Conservation (phyloP, 805 yeast species). For the Kazachstania viticola region DNA sequence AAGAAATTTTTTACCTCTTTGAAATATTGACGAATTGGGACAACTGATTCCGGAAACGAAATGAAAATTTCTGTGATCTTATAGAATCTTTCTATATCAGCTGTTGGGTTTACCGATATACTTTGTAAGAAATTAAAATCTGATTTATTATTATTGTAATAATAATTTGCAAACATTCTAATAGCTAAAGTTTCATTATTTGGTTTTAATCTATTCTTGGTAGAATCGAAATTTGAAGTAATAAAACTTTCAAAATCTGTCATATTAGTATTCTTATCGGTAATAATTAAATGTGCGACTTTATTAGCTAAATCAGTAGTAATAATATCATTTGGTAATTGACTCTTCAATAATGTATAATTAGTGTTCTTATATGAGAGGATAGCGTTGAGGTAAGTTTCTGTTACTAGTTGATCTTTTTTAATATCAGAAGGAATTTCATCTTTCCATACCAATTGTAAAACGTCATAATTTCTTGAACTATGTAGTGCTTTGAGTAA, state of each 20-base stretch:
- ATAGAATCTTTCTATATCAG: slow-evolving; percentile 7
- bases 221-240: slow-evolving; percentile 5
- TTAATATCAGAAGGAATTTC: slow-evolving; percentile 17
- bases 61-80: slow-evolving; percentile 14
- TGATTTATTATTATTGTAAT: slow-evolving; percentile 4
- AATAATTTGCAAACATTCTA: slow-evolving; percentile 16
- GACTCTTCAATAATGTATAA: slow-evolving; percentile 6
- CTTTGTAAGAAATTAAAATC: slow-evolving; percentile 15
- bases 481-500: slow-evolving; percentile 13
- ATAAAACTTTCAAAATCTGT: slow-evolving; percentile 11
- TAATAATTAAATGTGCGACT: slow-evolving; percentile 11
- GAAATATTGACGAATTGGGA: slow-evolving; percentile 11
- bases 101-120: slow-evolving; percentile 8
- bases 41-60: slow-evolving; percentile 12
- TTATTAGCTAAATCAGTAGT: slow-evolving; percentile 16
- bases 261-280: slow-evolving; percentile 4
- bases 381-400: slow-evolving; percentile 12
- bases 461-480: slow-evolving; percentile 9
- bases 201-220: slow-evolving; percentile 7
- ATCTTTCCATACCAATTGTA: slow-evolving; percentile 16
- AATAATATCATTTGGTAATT: slow-evolving; percentile 9
- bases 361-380: slow-evolving; percentile 5
- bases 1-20: slow-evolving; percentile 12
- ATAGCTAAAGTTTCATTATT: slow-evolving; percentile 11
- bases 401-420: slow-evolving; percentile 9